These are phyloP conservation scores for Pythium vanterpoolii DNA, from an alignment of 352 stramenopile species.

Conservation along the genomic window DNA sequence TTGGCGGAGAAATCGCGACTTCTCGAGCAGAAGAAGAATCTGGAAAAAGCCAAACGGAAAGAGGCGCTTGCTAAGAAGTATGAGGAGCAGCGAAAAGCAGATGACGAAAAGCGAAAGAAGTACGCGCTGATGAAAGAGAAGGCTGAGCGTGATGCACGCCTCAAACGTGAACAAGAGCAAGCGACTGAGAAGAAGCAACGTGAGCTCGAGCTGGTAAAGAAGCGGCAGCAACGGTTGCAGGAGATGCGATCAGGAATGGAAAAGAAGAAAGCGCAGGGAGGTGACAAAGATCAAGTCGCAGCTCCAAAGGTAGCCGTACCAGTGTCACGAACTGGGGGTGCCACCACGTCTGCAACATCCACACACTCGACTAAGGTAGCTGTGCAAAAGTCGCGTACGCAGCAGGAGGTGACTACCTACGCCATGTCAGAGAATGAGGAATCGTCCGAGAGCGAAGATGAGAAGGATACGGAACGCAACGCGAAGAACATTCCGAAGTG, in stretches of 20 bases:
- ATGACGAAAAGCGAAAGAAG: conserved; percentile 71
- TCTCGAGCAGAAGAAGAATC: conserved; percentile 35
- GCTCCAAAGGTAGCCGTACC: conserved; percentile 10
- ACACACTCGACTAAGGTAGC: conserved; percentile 12
- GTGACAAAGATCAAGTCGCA: conserved; percentile 32
- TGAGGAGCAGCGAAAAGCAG: conserved; percentile 48
- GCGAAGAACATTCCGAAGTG: conserved; percentile 81
- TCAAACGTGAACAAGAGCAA: conserved; percentile 51
- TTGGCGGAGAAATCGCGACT: conserved; percentile 32
- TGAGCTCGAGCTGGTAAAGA: conserved; percentile 57
- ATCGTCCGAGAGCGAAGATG: conserved; percentile 52
- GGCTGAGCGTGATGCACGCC: conserved; percentile 48
- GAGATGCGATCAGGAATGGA: conserved; percentile 66
- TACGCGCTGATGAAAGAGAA: conserved; percentile 52
- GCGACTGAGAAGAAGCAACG: conserved; percentile 56
- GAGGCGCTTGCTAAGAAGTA: conserved; percentile 13
- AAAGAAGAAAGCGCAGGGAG: conserved; percentile 55
- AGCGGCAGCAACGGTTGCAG: conserved; percentile 56
- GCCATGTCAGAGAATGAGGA: conserved; percentile 82
- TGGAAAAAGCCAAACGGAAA: conserved; percentile 18
- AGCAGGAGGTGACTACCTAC: conserved; percentile 45
- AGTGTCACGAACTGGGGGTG: conserved; percentile 8
- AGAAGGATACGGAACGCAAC: conserved; percentile 33
- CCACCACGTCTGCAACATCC: conserved; percentile 2
- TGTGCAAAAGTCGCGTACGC: conserved; percentile 16